These are phyloP conservation scores for Calophaca sinica DNA, from an alignment of 306 rosid species.

Conservation along the genomic window DNA sequence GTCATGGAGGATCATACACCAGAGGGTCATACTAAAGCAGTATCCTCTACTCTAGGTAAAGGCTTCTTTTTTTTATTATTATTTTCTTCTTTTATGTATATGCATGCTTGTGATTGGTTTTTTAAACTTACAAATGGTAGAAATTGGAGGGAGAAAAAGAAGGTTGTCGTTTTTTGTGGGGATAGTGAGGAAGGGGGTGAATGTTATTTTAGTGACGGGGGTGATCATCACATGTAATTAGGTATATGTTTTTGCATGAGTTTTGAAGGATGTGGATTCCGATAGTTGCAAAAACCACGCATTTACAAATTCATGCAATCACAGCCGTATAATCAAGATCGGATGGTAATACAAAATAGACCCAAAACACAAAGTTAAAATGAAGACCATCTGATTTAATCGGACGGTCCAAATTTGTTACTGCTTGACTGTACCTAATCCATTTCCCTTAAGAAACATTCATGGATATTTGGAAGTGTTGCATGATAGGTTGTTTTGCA, in stretches of 20 bases:
- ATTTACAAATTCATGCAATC: too few species aligned
- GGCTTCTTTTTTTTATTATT: background rate
- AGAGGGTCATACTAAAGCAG: constrained; percentile 43
- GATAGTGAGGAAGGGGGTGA: constrained; percentile 17
- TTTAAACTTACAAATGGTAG: constrained; percentile 28
- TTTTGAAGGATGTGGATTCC: background rate
- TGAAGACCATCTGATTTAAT: too few species aligned
- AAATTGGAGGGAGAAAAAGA: background rate
- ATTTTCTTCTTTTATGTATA: constrained; percentile 4
- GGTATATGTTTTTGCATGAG: constrained; percentile 28
- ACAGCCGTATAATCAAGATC: too few species aligned
- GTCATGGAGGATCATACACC: constrained; percentile 49
- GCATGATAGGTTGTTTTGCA: constrained; percentile 43
- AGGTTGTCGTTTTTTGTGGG: background rate
- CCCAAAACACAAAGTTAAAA: too few species aligned
- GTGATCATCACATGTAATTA: constrained; percentile 14
- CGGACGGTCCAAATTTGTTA: too few species aligned
- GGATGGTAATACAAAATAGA: too few species aligned
- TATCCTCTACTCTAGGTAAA: constrained; percentile 54
- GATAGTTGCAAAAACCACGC: too few species aligned
- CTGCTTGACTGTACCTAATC: too few species aligned
- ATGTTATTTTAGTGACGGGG: constrained; percentile 18
- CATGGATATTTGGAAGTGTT: constrained; percentile 27
- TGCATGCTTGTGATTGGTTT: constrained; percentile 45
- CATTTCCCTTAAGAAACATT: background rate